Percentiles rank a stretch among this genome's conserved stretches.
phyloP scores from a whole-genome alignment of 2,329 filamentous ascomycete genomes.

The Trichoderma sp. region DNA sequence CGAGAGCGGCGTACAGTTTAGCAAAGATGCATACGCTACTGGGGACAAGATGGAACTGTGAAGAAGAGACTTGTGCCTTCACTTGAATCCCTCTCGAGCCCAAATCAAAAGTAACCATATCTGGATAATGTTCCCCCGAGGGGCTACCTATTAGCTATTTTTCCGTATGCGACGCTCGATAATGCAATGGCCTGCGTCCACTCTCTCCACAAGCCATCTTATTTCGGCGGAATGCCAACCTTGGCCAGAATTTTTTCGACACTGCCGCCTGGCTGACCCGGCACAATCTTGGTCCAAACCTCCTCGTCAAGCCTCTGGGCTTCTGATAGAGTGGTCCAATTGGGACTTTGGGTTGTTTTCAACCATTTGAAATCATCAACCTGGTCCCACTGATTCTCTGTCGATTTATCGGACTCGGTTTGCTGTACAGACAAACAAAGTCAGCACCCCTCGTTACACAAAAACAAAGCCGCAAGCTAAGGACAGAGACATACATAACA shows the following conservation, averaged over 20 bases:
- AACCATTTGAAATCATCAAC: conserved; percentile 99
- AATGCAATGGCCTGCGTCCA: background rate
- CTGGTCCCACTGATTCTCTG: conserved; percentile 75
- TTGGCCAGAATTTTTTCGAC: conserved; percentile 64
- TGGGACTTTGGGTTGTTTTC: conserved; percentile 78
- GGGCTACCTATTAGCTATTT: background rate
- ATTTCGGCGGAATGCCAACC: conserved; percentile 40
- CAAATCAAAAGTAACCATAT: background rate
- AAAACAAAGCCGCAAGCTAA: background rate
- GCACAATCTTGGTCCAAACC: conserved; percentile 68
- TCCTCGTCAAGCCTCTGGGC: conserved; percentile 57
- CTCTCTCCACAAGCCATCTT: background rate
- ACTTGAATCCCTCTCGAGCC: background rate
- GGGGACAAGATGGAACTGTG: conserved; percentile 44
- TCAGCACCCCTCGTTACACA: background rate
- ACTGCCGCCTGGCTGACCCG: conserved; percentile 59
- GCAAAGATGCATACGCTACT: conserved; percentile 30
- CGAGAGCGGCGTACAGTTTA: conserved; percentile 42
- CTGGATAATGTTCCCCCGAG: background rate
- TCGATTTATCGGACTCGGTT: conserved; percentile 31
- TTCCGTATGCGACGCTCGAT: background rate
- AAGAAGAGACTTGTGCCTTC: conserved; percentile 15
- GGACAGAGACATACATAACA: conserved; percentile 58
- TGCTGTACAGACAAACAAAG: conserved; percentile 23
- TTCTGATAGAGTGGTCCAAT: conserved; percentile 73